These are phyloP conservation scores for Lactuca saligna DNA, from an alignment of 129 eudicot genomes.

Conservation along the genomic window DNA sequence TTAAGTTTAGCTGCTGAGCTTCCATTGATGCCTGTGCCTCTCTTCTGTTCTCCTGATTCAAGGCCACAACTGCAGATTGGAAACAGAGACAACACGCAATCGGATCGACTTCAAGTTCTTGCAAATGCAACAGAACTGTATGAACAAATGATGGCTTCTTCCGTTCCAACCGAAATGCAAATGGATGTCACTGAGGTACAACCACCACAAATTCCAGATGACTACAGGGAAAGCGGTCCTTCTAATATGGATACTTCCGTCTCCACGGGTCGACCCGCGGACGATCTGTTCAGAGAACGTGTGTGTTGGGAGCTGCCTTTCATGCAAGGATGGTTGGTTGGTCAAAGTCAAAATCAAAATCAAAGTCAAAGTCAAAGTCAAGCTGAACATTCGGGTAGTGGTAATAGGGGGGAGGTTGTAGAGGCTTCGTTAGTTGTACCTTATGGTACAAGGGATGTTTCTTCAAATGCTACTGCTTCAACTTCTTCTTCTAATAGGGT, in stretches of 20 bases:
- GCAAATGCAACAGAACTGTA: slow-evolving; percentile 92
- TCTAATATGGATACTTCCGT: slow-evolving; percentile 31
- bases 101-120: slow-evolving; percentile 75
- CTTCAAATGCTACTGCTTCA: slow-evolving; percentile 41
- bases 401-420: slow-evolving; percentile 4
- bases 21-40: slow-evolving; percentile 75
- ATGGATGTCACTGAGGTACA: slow-evolving; percentile 31
- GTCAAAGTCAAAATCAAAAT: slow-evolving; percentile 74
- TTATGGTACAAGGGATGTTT: slow-evolving; percentile 35
- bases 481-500: slow-evolving; percentile 19
- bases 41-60: slow-evolving; percentile 41
- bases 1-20: slow-evolving; percentile 53
- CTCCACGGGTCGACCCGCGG: slow-evolving; percentile 6
- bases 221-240: slow-evolving; percentile 23
- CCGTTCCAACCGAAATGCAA: slow-evolving; percentile 50
- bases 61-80: slow-evolving; percentile 49
- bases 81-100: slow-evolving; percentile 36
- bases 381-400: slow-evolving; percentile 24
- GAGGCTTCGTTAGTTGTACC: slow-evolving; percentile 33
- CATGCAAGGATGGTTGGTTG: slow-evolving; percentile 89
- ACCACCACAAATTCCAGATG: too few species aligned
- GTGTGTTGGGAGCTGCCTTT: slow-evolving; percentile 80
- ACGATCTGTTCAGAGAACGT: slow-evolving; percentile 51
- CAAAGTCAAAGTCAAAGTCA: slow-evolving; percentile 82
- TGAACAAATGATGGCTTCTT: slow-evolving; percentile 73